These are phyloP conservation scores for Mitragyna speciosa DNA, from an alignment of 257 asterid genomes.

Conservation along the genomic window DNA sequence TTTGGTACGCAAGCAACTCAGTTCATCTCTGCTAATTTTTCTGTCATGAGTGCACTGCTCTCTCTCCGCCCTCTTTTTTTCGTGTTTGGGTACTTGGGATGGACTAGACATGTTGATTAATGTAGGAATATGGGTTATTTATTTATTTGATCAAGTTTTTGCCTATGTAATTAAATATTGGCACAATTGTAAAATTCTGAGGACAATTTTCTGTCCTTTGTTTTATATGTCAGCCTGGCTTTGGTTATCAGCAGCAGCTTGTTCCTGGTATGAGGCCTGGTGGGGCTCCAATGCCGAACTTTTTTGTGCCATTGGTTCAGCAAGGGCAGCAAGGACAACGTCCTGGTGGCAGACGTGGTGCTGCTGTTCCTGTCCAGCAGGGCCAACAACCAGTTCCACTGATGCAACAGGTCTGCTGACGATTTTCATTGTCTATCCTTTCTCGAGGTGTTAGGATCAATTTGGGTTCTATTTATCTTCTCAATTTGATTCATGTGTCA, in stretches of 20 bases:
- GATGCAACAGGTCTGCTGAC: constrained; percentile 66
- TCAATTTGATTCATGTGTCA: neutral
- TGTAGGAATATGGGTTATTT: neutral
- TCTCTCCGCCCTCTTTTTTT: neutral
- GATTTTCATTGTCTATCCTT: neutral
- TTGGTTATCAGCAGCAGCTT: constrained; percentile 97
- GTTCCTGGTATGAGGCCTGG: constrained; percentile 96
- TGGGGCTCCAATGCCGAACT: constrained; percentile 83
- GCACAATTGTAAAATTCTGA: neutral
- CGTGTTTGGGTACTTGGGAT: neutral
- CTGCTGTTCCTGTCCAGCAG: constrained; percentile 67
- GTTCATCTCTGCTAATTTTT: neutral
- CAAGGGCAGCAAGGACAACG: constrained; percentile 96
- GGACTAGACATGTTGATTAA: neutral
- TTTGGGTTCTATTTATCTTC: neutral
- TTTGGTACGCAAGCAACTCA: neutral
- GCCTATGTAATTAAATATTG: neutral
- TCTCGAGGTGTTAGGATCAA: neutral
- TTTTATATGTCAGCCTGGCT: constrained; percentile 67
- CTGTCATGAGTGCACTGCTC: neutral
- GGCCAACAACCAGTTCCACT: constrained; percentile 75
- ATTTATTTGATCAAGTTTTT: neutral
- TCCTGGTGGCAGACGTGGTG: constrained; percentile 79
- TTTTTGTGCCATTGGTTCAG: constrained; percentile 84
- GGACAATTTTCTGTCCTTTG: neutral